Conservation (phyloP, 2,329 filamentous ascomycete genomes). For the Corniculantispora saksenae region DNA sequence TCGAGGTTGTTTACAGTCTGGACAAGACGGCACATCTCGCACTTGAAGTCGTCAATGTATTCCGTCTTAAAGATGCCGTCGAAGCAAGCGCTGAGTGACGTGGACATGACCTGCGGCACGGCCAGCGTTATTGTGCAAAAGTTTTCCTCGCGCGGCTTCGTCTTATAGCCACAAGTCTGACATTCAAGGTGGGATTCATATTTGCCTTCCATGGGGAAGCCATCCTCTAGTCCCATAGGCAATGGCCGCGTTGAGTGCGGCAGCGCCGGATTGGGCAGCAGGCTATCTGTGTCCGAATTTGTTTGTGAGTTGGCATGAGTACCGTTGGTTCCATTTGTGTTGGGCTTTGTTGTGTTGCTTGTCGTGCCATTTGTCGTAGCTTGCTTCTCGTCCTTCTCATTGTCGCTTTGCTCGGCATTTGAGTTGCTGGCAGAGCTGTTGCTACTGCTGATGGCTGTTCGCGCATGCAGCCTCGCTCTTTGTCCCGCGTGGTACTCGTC, state of each 20-base stretch:
- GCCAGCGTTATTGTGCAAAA: slow-evolving; percentile 93
- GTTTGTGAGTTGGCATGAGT: slow-evolving; percentile 9
- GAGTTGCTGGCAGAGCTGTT: neutral
- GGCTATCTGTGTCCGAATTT: slow-evolving; percentile 7
- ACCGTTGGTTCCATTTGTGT: slow-evolving; percentile 13
- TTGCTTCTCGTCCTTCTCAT: slow-evolving; percentile 20
- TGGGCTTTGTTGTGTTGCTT: neutral
- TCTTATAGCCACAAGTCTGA: slow-evolving; percentile 84
- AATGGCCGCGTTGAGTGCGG: slow-evolving; percentile 24
- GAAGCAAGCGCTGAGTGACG: slow-evolving; percentile 83
- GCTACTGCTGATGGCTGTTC: slow-evolving; percentile 28
- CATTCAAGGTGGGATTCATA: slow-evolving; percentile 96
- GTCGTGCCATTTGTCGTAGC: neutral
- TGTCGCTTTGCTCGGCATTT: slow-evolving; percentile 24
- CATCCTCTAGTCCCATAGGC: slow-evolving; percentile 57
- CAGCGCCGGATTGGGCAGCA: slow-evolving; percentile 22
- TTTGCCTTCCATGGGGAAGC: slow-evolving; percentile 89
- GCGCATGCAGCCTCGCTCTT: slow-evolving; percentile 65
- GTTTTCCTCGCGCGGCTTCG: slow-evolving; percentile 76
- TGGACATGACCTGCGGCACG: slow-evolving; percentile 80
- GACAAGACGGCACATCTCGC: slow-evolving; percentile 85
- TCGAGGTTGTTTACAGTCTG: slow-evolving; percentile 70
- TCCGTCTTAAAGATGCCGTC: slow-evolving; percentile 94
- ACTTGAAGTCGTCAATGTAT: slow-evolving; percentile 95
- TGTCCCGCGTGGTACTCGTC: slow-evolving; percentile 91